Conservation (phyloP, 2,329 filamentous ascomycete genomes). For the Lizonia empirigonia region DNA sequence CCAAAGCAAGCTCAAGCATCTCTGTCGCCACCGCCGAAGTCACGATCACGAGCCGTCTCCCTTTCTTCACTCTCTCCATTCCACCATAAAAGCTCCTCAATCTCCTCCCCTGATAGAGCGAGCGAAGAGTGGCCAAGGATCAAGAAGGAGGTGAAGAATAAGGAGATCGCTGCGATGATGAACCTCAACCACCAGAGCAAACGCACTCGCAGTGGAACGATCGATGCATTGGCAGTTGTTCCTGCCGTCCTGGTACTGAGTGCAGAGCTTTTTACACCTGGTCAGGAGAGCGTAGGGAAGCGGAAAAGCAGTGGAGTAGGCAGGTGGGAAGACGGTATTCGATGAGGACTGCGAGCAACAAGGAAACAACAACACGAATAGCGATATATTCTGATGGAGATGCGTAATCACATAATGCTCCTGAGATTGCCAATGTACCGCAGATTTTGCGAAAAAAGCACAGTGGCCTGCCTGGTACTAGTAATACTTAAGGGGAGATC, state of each 20-base stretch:
- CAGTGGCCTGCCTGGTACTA: not conserved
- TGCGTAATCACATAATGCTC: not conserved
- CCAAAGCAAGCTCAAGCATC: constrained; percentile 7
- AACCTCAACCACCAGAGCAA: constrained; percentile 29
- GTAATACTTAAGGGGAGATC: not conserved
- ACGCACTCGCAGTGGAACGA: constrained; percentile 28
- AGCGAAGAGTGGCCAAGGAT: constrained; percentile 26
- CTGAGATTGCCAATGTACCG: not conserved
- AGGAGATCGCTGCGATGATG: constrained; percentile 33
- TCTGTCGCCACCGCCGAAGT: constrained; percentile 12
- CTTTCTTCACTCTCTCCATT: constrained; percentile 34
- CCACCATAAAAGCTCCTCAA: constrained; percentile 22
- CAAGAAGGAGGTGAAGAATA: constrained; percentile 30
- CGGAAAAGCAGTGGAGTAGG: constrained; percentile 27
- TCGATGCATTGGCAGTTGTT: constrained; percentile 45
- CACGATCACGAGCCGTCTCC: constrained; percentile 30
- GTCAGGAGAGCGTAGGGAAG: constrained; percentile 11
- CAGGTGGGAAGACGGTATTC: constrained; percentile 35
- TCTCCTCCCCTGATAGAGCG: constrained; percentile 11
- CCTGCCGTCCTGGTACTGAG: constrained; percentile 43
- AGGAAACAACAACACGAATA: not conserved
- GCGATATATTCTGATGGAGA: not conserved
- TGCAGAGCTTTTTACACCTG: constrained; percentile 46
- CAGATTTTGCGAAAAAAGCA: not conserved
- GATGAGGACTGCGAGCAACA: constrained; percentile 11